Percentiles rank a stretch among this genome's conserved stretches.
These are phyloP conservation scores for Infundibulicybe gibba DNA, from an alignment of 768 basidiomycete species.

Conservation along the genomic window DNA sequence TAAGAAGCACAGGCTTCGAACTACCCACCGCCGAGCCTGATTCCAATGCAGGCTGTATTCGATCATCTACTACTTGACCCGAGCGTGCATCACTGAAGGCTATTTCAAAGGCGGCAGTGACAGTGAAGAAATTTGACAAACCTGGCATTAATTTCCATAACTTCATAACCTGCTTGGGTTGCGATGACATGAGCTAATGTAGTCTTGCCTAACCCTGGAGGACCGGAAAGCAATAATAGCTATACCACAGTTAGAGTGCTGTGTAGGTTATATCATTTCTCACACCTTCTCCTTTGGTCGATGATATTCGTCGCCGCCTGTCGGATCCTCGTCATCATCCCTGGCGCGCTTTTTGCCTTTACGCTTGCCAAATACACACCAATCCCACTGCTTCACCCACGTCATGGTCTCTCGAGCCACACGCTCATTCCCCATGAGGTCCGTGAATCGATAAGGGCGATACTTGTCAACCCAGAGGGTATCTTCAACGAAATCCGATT, in stretches of 20 bases:
- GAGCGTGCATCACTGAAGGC: constrained; percentile 85
- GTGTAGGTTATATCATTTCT: neutral
- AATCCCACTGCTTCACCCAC: constrained; percentile 99
- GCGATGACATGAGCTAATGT: constrained; percentile 94
- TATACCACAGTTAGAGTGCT: constrained; percentile 19
- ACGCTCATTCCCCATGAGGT: constrained; percentile 92
- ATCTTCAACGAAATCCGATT: constrained; percentile 28
- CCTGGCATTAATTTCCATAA: constrained; percentile 97
- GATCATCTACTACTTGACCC: constrained; percentile 81
- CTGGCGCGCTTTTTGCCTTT: constrained; percentile 60
- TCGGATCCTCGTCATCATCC: constrained; percentile 49
- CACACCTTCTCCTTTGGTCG: constrained; percentile 66
- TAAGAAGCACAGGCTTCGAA: constrained; percentile 80
- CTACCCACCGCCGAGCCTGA: constrained; percentile 76
- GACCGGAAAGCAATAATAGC: constrained; percentile 94
- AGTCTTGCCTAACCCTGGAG: constrained; percentile 95
- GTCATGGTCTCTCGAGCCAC: constrained; percentile 88
- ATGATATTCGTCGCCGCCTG: constrained; percentile 60
- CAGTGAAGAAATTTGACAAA: constrained; percentile 18
- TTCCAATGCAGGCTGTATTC: constrained; percentile 89
- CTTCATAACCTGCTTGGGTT: constrained; percentile 88
- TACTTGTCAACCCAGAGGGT: constrained; percentile 94
- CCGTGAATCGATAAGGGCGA: constrained; percentile 82
- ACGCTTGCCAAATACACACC: constrained; percentile 85
- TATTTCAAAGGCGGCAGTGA: neutral